Evolutionary conservation across 2,329 filamentous ascomycete genomes (phyloP).

Genomic region (Sarocladiaceae sp.): DNA sequence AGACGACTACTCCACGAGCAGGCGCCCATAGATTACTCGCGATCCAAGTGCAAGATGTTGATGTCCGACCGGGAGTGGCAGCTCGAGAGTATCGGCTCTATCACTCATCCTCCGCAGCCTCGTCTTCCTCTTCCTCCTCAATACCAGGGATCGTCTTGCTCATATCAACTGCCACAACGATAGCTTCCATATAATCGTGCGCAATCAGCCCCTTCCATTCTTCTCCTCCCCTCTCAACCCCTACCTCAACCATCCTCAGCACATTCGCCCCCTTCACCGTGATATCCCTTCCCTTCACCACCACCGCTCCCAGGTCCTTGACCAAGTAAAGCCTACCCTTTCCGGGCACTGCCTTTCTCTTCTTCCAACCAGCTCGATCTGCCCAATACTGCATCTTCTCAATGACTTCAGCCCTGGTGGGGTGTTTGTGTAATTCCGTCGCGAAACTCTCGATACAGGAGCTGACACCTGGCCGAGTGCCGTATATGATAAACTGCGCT

Average conservation of each 20-base stretch:
- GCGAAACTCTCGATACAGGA: not conserved
- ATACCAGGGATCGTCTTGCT: not conserved
- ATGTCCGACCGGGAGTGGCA: not conserved
- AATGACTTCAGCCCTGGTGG: not conserved
- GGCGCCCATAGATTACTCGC: no score
- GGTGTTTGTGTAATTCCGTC: not conserved
- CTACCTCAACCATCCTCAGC: not conserved
- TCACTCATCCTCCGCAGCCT: not conserved
- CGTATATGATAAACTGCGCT: not conserved
- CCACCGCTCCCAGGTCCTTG: not conserved
- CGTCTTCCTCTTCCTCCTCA: not conserved
- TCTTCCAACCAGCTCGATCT: not conserved
- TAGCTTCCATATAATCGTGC: not conserved
- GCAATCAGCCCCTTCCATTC: not conserved
- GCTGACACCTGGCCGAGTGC: not conserved
- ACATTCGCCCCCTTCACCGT: not conserved
- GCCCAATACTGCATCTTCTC: not conserved
- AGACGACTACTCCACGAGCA: no score
- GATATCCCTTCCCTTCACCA: not conserved
- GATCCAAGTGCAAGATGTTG: no score
- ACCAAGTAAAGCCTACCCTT: not conserved
- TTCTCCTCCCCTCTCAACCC: not conserved
- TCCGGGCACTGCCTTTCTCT: not conserved
- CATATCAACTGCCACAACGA: not conserved
- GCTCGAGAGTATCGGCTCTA: not conserved